Percentiles rank a stretch among this genome's conserved stretches.
Evolutionary conservation across 345 rosid genomes (phyloP).

Genomic region (Camelina hispida): DNA sequence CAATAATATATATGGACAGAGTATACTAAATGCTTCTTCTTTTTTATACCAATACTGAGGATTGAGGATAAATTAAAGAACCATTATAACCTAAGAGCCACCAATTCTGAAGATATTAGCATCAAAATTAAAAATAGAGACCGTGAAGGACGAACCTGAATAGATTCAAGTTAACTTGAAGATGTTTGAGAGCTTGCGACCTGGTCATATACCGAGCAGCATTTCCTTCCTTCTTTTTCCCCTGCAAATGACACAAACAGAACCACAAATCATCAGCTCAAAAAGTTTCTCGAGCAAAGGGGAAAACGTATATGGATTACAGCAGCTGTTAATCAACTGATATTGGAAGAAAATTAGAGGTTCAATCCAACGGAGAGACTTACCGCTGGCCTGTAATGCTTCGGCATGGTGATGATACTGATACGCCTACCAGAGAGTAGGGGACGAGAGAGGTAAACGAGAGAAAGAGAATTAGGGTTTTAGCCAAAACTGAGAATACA

Average conservation of each 20-base stretch:
- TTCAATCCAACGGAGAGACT: slow-evolving; percentile 33
- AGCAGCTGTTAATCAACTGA: not conserved
- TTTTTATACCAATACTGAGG: not conserved
- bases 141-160: slow-evolving; percentile 64
- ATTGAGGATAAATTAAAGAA: not conserved
- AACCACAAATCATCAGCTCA: not conserved
- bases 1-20: not conserved
- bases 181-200: slow-evolving; percentile 81
- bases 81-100: not conserved
- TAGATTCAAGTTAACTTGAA: slow-evolving; percentile 69
- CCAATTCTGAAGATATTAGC: not conserved
- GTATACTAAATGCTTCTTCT: not conserved
- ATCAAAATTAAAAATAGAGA: not conserved
- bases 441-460: not conserved
- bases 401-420: slow-evolving; percentile 63
- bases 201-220: slow-evolving; percentile 86
- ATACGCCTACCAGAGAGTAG: slow-evolving; percentile 20
- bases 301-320: not conserved
- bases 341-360: not conserved
- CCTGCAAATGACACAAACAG: slow-evolving; percentile 49
- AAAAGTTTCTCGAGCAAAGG: not conserved
- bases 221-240: slow-evolving; percentile 97
- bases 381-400: slow-evolving; percentile 90
- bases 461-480: slow-evolving; percentile 47
- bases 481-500: not conserved